Evolutionary conservation across 2,329 filamentous ascomycete genomes (phyloP), one percentile per base, ranked within the genome.

Genomic region (Pestalotiopsis sp.): DNA sequence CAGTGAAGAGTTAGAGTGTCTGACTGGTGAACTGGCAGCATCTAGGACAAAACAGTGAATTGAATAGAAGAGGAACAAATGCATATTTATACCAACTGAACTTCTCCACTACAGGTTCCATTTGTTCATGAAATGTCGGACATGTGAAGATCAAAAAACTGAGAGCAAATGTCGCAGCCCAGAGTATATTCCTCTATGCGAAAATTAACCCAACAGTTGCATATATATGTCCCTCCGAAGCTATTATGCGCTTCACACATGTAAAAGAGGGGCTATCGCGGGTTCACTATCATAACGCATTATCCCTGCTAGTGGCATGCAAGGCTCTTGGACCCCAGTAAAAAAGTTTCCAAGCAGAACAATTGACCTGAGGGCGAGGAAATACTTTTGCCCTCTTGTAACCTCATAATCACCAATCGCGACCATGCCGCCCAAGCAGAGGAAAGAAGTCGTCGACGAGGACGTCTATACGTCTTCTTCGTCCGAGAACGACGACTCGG

Each of bases 1-100:
- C 9, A 92, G 87, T 77, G 83, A 84, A 0, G 82, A 85, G 62
- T 73, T 93, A 71, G 80, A 79, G 27, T 80, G 80, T 25, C 69
- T 92, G 66, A 81, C 82, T 57, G 73, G 72, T 7, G 78, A 82
- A n/a, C 69, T 87, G n/a, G 66, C 71, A 17, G 70, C 73, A 57
- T 73, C 75, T 23, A 6, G 41, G n/a, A 11, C 14, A 25, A 38
- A 17, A n/a, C 9, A 52, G 31, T n/a, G 17, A n/a, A 52, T 4
- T 3, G 45, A 52, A 52, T n/a, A 52, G 6, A n/a, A 9, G 14
- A 23, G 2, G 57, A 9, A 60, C 25, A 36, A 36, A 60, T 36
- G 3, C 4, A 38, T 11, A 23, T 9, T 52, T 4, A 17, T 45
- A 45, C 12, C 13, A 3, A 4, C 13, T 17, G 17, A 17, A 17